Conservation (phyloP, 176 grass and related monocot genomes). For the Zea luxurians region DNA sequence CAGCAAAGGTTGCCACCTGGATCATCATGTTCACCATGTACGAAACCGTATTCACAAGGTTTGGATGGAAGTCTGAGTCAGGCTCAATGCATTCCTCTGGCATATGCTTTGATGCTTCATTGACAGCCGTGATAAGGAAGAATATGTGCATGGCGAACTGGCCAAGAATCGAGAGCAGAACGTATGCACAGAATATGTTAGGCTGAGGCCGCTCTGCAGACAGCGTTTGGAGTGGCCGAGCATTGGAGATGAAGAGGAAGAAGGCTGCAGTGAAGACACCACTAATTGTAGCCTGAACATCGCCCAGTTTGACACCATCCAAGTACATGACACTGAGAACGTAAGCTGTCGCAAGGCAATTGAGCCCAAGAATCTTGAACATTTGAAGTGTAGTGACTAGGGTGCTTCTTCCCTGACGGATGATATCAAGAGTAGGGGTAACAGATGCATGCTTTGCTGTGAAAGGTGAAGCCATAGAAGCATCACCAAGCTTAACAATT, state of each 20-base stretch:
- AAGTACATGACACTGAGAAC: conserved; percentile 98
- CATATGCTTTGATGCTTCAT: conserved; percentile 91
- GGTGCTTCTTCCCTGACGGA: conserved; percentile 91
- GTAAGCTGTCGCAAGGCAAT: conserved; percentile 94
- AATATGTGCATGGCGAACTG: conserved; percentile 97
- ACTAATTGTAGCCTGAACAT: conserved; percentile 96
- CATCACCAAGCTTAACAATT: conserved; percentile 93
- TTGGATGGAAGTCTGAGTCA: conserved; percentile 90
- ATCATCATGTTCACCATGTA: conserved; percentile 99
- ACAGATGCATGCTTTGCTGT: conserved; percentile 97
- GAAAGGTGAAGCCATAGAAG: conserved; percentile 97
- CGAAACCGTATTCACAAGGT: conserved; percentile 97
- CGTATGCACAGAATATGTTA: conserved; percentile 93
- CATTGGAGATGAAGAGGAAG: conserved; percentile 99
- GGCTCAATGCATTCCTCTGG: conserved; percentile 96
- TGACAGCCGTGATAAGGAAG: conserved; percentile 80
- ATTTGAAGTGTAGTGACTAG: conserved; percentile 98
- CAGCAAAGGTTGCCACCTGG: conserved; percentile 95
- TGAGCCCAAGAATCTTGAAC: conserved; percentile 99
- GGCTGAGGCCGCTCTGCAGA: conserved; percentile 82
- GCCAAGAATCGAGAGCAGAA: conserved; percentile 86
- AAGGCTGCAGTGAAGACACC: conserved; percentile 94
- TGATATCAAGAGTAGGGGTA: conserved; percentile 90
- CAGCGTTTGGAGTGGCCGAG: conserved; percentile 78
- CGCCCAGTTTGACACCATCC: conserved; percentile 95